Evolutionary conservation across 257 asterid species (phyloP).

Genomic region (Fraxinus anomala): DNA sequence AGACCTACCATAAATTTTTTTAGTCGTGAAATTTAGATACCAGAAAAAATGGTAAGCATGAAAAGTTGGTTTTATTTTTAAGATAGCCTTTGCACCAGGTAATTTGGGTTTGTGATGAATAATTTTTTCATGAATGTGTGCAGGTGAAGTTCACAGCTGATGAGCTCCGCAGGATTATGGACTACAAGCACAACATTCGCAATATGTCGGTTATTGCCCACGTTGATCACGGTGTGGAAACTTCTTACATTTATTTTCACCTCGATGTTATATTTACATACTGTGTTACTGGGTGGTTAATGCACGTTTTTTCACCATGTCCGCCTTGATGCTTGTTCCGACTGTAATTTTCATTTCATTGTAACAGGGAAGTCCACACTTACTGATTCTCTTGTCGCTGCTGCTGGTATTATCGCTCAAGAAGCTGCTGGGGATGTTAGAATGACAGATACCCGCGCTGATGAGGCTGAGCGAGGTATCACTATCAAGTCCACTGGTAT

Average conservation of each 20-base stretch:
- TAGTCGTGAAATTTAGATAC: too few species aligned
- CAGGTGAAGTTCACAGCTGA: constrained; percentile 34
- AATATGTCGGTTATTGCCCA: constrained; percentile 42
- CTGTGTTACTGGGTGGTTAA: not conserved
- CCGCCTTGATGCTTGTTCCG: not conserved
- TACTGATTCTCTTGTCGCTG: constrained; percentile 58
- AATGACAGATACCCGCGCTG: constrained; percentile 63
- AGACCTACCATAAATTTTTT: too few species aligned
- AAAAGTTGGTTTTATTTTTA: not conserved
- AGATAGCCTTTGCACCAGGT: not conserved
- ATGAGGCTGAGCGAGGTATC: constrained; percentile 64
- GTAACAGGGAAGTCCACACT: constrained; percentile 55
- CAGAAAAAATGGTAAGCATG: not conserved
- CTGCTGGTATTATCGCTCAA: constrained; percentile 61
- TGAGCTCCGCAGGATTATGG: constrained; percentile 30
- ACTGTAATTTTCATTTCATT: too few species aligned
- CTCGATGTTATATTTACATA: not conserved
- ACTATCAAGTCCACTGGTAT: constrained; percentile 60
- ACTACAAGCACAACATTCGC: constrained; percentile 29
- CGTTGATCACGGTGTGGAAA: constrained; percentile 37
- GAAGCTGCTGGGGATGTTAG: constrained; percentile 62
- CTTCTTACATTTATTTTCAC: not conserved
- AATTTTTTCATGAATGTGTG: not conserved
- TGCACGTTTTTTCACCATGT: not conserved
- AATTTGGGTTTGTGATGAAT: not conserved